Percentiles rank a stretch among this genome's conserved stretches.
These are phyloP conservation scores for Hemileccinum impolitum DNA, from an alignment of 768 basidiomycete genomes.

Conservation along the genomic window DNA sequence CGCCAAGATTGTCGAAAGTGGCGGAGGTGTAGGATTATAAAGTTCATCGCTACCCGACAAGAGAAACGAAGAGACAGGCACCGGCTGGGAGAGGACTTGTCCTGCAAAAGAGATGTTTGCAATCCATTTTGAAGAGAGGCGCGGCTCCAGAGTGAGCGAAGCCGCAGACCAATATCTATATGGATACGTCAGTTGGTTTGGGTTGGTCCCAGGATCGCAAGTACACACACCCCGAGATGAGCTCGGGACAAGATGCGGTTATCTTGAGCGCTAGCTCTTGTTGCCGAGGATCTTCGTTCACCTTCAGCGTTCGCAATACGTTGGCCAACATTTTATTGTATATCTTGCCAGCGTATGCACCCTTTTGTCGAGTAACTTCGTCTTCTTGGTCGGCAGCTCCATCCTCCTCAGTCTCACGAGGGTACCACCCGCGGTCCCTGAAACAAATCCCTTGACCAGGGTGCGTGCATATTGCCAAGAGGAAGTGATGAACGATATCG, in stretches of 20 bases:
- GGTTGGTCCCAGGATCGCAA: background rate
- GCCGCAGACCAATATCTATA: slow-evolving; percentile 69
- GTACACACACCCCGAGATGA: slow-evolving; percentile 67
- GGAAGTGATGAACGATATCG: slow-evolving; percentile 82
- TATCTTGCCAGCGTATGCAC: slow-evolving; percentile 41
- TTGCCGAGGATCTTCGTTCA: slow-evolving; percentile 85
- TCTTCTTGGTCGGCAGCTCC: slow-evolving; percentile 38
- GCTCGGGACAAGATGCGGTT: slow-evolving; percentile 78
- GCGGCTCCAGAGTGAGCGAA: slow-evolving; percentile 75
- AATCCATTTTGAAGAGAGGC: slow-evolving; percentile 88
- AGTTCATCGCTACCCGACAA: slow-evolving; percentile 41
- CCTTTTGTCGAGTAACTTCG: slow-evolving; percentile 29
- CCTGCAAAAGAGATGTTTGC: slow-evolving; percentile 84
- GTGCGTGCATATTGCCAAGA: slow-evolving; percentile 77
- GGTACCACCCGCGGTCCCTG: slow-evolving; percentile 88
- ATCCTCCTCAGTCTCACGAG: slow-evolving; percentile 53
- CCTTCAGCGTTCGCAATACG: slow-evolving; percentile 68
- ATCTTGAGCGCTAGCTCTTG: slow-evolving; percentile 84
- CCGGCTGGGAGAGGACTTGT: slow-evolving; percentile 69
- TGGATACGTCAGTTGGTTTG: slow-evolving; percentile 11
- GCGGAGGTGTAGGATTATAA: slow-evolving; percentile 73
- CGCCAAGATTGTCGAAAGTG: slow-evolving; percentile 64
- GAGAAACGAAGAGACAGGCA: slow-evolving; percentile 63
- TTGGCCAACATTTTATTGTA: slow-evolving; percentile 84
- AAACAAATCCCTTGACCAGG: slow-evolving; percentile 88